phyloP scores from a whole-genome alignment of 2,329 filamentous ascomycete genomes.

The Pseudocercospora fijiensis region DNA sequence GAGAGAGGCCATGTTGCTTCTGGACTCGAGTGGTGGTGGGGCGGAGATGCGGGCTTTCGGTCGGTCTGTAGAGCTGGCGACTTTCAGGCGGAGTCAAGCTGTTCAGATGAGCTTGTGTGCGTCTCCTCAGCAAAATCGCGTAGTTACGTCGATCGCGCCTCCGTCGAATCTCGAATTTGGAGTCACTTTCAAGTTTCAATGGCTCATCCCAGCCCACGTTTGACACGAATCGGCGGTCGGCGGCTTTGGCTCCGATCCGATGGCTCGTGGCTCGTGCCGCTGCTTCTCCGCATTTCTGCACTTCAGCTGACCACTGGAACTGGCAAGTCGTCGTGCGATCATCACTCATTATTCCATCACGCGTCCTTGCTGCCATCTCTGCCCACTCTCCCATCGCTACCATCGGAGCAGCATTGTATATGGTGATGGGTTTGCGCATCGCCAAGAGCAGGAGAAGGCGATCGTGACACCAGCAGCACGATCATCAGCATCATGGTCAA shows the following conservation, averaged over 20 bases:
- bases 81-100: neutral
- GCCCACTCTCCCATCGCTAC: neutral
- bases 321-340: slow-evolving; percentile 2
- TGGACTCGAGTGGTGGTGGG: neutral
- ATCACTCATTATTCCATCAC: neutral
- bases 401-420: slow-evolving; percentile 10
- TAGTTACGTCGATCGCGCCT: neutral
- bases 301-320: slow-evolving; percentile 5
- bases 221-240: slow-evolving; percentile 8
- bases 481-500: slow-evolving; percentile 47
- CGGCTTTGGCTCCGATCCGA: slow-evolving; percentile 12
- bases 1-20: slow-evolving; percentile 18
- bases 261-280: neutral
- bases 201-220: neutral
- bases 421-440: slow-evolving; percentile 19
- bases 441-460: slow-evolving; percentile 11
- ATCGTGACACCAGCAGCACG: neutral
- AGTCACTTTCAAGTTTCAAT: neutral
- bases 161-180: too few species aligned
- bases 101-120: too few species aligned
- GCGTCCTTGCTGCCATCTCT: neutral
- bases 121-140: neutral
- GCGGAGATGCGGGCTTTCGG: neutral
- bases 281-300: slow-evolving; percentile 7
- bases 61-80: neutral